Conservation (phyloP, 169 alveolate genomes). For the Plasmodium malariae region DNA sequence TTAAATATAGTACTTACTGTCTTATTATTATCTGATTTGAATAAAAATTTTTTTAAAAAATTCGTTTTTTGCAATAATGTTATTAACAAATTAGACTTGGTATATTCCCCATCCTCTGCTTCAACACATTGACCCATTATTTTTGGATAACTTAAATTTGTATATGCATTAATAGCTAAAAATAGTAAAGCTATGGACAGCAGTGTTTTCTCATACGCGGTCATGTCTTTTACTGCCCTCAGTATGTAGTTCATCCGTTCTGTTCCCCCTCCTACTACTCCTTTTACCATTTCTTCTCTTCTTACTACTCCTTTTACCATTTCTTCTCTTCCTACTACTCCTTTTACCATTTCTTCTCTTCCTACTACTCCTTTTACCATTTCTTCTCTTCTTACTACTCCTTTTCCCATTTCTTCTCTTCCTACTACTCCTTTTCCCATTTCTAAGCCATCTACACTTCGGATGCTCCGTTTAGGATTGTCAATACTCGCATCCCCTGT, state of each 20-base stretch:
- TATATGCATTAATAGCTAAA: conserved; percentile 58
- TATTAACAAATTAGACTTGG: not conserved
- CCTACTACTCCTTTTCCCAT: too few species aligned
- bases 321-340: too few species aligned
- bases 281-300: too few species aligned
- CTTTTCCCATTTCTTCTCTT: too few species aligned
- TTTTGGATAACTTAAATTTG: conserved; percentile 63
- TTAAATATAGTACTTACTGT: not conserved
- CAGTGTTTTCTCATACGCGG: conserved; percentile 31
- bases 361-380: too few species aligned
- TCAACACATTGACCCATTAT: conserved; percentile 65
- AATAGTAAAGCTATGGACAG: conserved; percentile 25
- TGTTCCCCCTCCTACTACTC: too few species aligned
- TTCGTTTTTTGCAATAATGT: conserved; percentile 8
- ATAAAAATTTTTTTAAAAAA: conserved; percentile 6
- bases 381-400: too few species aligned
- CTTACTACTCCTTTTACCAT: too few species aligned
- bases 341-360: too few species aligned
- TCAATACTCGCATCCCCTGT: too few species aligned
- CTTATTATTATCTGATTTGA: conserved; percentile 3
- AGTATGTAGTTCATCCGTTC: conserved; percentile 28
- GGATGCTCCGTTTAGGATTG: too few species aligned
- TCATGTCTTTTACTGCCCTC: conserved; percentile 55
- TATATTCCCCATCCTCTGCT: not conserved
- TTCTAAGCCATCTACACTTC: too few species aligned